Conservation (phyloP, 148 eudicot genomes). For the Diospyros kaki region DNA sequence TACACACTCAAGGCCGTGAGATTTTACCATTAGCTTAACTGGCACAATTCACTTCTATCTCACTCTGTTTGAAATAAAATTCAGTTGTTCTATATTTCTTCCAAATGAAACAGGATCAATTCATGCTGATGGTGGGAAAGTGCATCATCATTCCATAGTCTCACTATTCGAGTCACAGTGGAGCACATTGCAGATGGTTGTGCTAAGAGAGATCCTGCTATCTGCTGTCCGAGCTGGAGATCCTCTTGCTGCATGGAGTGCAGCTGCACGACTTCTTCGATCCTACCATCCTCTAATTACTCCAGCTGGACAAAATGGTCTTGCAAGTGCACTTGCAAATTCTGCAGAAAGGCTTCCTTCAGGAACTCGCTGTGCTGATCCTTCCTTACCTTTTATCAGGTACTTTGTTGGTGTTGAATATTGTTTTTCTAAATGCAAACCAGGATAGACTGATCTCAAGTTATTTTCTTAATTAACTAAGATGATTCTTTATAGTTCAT, state of each 20-base stretch:
- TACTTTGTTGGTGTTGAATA: conserved; percentile 19
- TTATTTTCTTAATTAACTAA: too few species aligned
- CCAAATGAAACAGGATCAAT: conserved; percentile 42
- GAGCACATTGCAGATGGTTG: conserved; percentile 99
- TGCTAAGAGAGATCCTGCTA: conserved; percentile 82
- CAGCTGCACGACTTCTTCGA: conserved; percentile 94
- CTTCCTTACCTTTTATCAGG: conserved; percentile 96
- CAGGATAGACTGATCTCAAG: too few species aligned
- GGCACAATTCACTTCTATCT: too few species aligned
- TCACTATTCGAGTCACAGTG: conserved; percentile 94
- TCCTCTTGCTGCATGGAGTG: conserved; percentile 99
- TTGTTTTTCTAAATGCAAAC: neutral
- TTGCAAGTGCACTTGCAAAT: conserved; percentile 75
- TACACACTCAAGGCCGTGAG: too few species aligned
- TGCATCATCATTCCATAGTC: conserved; percentile 74
- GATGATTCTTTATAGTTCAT: too few species aligned
- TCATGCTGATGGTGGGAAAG: conserved; percentile 65
- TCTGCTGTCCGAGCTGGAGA: conserved; percentile 97
- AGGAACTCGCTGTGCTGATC: conserved; percentile 94
- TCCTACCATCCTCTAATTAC: conserved; percentile 93
- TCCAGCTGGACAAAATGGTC: conserved; percentile 93
- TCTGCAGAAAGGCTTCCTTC: conserved; percentile 88
- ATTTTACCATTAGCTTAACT: too few species aligned
- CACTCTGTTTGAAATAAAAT: too few species aligned
- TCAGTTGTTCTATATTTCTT: too few species aligned